phyloP scores from a whole-genome alignment of 208 protist genomes.

The Acanthamoeba royreba region DNA sequence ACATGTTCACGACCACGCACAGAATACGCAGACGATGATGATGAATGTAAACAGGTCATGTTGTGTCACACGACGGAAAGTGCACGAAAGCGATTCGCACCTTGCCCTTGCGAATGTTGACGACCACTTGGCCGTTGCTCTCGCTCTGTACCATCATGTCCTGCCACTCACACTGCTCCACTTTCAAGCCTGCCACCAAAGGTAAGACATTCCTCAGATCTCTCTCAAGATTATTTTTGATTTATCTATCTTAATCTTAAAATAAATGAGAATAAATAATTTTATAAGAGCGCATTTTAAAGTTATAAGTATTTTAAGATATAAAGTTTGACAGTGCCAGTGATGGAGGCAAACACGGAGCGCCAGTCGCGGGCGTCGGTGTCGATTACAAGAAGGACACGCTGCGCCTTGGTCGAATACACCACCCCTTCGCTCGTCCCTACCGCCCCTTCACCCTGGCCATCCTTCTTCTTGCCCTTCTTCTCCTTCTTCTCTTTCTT shows the following conservation, averaged over 20 bases:
- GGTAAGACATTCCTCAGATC: background rate
- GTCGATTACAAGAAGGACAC: background rate
- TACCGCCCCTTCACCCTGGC: background rate
- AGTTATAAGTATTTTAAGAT: background rate
- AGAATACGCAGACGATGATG: background rate
- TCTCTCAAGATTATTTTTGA: background rate
- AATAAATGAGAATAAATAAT: background rate
- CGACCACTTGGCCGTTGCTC: background rate
- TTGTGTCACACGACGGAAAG: background rate
- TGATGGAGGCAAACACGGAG: background rate
- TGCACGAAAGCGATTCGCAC: background rate
- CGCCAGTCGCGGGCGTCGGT: background rate
- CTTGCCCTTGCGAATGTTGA: background rate
- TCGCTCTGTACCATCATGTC: slow-evolving; percentile 11
- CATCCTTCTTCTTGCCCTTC: background rate
- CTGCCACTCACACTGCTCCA: slow-evolving; percentile 33
- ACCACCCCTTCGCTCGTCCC: background rate
- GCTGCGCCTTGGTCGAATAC: background rate
- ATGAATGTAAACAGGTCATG: background rate
- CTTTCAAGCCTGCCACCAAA: background rate
- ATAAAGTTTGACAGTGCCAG: background rate
- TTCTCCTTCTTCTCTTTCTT: background rate
- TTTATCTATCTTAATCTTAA: background rate
- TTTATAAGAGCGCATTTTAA: background rate
- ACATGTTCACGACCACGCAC: background rate